phyloP scores from a whole-genome alignment of 805 yeast genomes.

The Myxozyma neotropica region DNA sequence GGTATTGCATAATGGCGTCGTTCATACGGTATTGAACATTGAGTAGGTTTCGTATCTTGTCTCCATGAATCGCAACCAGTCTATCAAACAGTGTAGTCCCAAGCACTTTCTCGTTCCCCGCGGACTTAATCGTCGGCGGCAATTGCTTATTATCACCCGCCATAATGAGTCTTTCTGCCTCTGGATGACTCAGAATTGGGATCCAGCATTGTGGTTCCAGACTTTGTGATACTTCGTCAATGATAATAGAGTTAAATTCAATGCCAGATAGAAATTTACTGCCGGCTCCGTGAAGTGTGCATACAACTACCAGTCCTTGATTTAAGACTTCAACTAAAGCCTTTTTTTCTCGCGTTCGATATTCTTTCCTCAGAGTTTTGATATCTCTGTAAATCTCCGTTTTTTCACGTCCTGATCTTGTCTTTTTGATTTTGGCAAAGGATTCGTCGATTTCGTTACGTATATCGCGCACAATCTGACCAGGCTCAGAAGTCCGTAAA shows the following conservation, averaged over 20 bases:
- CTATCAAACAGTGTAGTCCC: slow-evolving; percentile 81
- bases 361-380: slow-evolving; percentile 69
- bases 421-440: slow-evolving; percentile 60
- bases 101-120: slow-evolving; percentile 50
- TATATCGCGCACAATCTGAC: slow-evolving; percentile 66
- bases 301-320: slow-evolving; percentile 67
- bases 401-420: slow-evolving; percentile 65
- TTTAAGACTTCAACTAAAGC: slow-evolving; percentile 60
- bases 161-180: slow-evolving; percentile 61
- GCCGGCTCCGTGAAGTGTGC: slow-evolving; percentile 79
- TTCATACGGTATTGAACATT: slow-evolving; percentile 90
- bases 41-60: slow-evolving; percentile 57
- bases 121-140: slow-evolving; percentile 79
- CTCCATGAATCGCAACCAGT: slow-evolving; percentile 54
- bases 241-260: slow-evolving; percentile 74
- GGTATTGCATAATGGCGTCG: slow-evolving; percentile 70
- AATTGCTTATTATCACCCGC: slow-evolving; percentile 95
- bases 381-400: slow-evolving; percentile 68
- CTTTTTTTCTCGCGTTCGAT: slow-evolving; percentile 64
- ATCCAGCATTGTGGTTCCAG: slow-evolving; percentile 97
- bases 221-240: slow-evolving; percentile 94
- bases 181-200: slow-evolving; percentile 70
- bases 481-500: slow-evolving; percentile 59
- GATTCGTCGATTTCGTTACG: slow-evolving; percentile 64
- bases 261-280: slow-evolving; percentile 43